A percentile compares a stretch with the other conserved stretches of the same genome.
Evolutionary conservation across 2,329 filamentous ascomycete genomes (phyloP).

Genomic region (Fusarium longipes): DNA sequence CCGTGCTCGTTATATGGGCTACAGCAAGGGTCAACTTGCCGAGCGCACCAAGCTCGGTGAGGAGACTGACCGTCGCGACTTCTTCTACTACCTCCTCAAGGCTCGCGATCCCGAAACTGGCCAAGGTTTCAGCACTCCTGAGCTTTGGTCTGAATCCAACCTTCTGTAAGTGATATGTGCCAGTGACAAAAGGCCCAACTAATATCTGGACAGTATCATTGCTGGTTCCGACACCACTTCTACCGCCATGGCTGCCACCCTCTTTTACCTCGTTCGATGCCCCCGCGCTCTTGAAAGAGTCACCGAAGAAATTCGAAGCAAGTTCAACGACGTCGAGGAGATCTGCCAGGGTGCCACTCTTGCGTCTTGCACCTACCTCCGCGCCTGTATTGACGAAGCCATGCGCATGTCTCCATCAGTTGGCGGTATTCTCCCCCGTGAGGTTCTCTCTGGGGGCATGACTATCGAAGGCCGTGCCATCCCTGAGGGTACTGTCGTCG

Average conservation of each 20-base stretch:
- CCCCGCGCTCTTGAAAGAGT: conserved; percentile 59
- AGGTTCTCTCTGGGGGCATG: conserved; percentile 66
- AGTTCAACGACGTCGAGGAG: conserved; percentile 64
- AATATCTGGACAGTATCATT: conserved; percentile 64
- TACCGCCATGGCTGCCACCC: conserved; percentile 71
- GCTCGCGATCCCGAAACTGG: conserved; percentile 78
- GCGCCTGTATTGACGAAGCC: conserved; percentile 73
- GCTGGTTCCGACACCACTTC: conserved; percentile 79
- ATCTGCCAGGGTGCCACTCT: conserved; percentile 65
- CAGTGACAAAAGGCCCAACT: background rate
- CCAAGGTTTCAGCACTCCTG: conserved; percentile 71
- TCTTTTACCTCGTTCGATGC: conserved; percentile 71
- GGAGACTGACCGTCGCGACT: conserved; percentile 75
- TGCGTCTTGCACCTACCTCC: conserved; percentile 66
- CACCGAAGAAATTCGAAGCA: conserved; percentile 62
- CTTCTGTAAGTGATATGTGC: conserved; percentile 61
- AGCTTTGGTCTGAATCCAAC: conserved; percentile 78
- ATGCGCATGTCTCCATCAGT: conserved; percentile 73
- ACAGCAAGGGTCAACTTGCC: conserved; percentile 73
- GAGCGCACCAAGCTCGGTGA: conserved; percentile 74
- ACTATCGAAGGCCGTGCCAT: conserved; percentile 64
- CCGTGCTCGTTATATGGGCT: conserved; percentile 76
- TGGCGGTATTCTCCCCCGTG: conserved; percentile 68
- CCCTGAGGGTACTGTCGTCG: conserved; percentile 71
- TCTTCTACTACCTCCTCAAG: conserved; percentile 80